These are phyloP conservation scores for Hortaea sp. DNA, from an alignment of 2,329 filamentous ascomycete species.

Conservation along the genomic window DNA sequence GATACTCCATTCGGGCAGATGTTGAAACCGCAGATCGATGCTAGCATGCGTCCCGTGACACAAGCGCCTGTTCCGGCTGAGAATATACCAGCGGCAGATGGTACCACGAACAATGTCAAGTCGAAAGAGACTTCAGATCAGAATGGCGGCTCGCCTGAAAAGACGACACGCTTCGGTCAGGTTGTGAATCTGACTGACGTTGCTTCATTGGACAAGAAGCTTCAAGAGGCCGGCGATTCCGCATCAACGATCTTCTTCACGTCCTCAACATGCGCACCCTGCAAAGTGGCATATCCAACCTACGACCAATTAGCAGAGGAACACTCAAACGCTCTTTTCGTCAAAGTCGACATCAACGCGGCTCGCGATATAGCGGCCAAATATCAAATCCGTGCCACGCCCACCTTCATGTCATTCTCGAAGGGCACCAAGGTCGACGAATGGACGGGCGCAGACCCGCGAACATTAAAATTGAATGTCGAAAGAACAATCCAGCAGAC, in stretches of 20 bases:
- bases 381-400: slow-evolving; percentile 65
- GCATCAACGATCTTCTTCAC: slow-evolving; percentile 88
- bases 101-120: slow-evolving; percentile 1
- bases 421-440: slow-evolving; percentile 64
- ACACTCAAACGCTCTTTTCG: slow-evolving; percentile 56
- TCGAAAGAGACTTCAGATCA: neutral
- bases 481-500: slow-evolving; percentile 66
- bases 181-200: slow-evolving; percentile 55
- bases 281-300: slow-evolving; percentile 69
- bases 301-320: slow-evolving; percentile 74
- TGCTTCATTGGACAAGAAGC: slow-evolving; percentile 49
- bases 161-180: slow-evolving; percentile 25
- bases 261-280: slow-evolving; percentile 74
- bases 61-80: slow-evolving; percentile 43
- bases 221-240: slow-evolving; percentile 51
- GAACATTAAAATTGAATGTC: slow-evolving; percentile 59
- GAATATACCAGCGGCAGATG: slow-evolving; percentile 11
- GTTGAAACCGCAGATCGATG: slow-evolving; percentile 66
- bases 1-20: slow-evolving; percentile 81
- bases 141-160: neutral
- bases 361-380: slow-evolving; percentile 50
- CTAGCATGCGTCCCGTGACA: slow-evolving; percentile 51
- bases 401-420: slow-evolving; percentile 80
- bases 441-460: slow-evolving; percentile 69
- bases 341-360: slow-evolving; percentile 71